These are phyloP conservation scores for Camptophora hylomeconis DNA, from an alignment of 2,329 filamentous ascomycete species.

Conservation along the genomic window DNA sequence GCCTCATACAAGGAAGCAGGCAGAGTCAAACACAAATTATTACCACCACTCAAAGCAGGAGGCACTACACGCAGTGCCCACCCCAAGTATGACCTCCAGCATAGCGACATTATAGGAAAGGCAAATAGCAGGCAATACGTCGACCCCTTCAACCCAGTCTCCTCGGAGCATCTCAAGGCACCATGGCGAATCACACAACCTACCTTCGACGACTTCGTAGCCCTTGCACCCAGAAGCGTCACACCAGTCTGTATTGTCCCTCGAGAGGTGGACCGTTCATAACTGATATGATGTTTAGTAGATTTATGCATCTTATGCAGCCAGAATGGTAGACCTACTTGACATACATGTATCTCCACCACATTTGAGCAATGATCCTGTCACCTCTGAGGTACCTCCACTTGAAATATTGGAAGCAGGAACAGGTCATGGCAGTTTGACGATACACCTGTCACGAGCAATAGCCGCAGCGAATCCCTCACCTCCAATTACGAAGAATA, in stretches of 20 bases:
- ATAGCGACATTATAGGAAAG: constrained; percentile 51
- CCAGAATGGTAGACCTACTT: constrained; percentile 60
- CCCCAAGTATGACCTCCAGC: too few relatives aligned
- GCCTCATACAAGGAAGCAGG: too few relatives aligned
- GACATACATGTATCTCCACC: constrained; percentile 51
- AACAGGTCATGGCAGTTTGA: constrained; percentile 71
- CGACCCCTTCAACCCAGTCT: constrained; percentile 6
- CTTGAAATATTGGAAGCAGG: constrained; percentile 73
- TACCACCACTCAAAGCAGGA: too few relatives aligned
- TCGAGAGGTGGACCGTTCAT: constrained; percentile 4
- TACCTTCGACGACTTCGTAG: constrained; percentile 60
- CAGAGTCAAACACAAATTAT: too few relatives aligned
- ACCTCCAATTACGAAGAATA: constrained; percentile 18
- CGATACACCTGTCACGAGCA: constrained; percentile 60
- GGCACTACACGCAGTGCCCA: too few relatives aligned
- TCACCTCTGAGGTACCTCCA: constrained; percentile 22
- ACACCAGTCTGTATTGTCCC: constrained; percentile 56
- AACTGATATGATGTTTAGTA: too few relatives aligned
- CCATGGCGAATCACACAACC: too few relatives aligned
- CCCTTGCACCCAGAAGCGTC: constrained; percentile 54
- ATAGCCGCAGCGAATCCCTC: constrained; percentile 60
- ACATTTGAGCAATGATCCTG: constrained; percentile 17
- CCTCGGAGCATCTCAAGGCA: constrained; percentile 5
- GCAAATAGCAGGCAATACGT: constrained; percentile 16
- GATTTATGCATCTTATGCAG: constrained; percentile 65